phyloP scores from a whole-genome alignment of 2,329 filamentous ascomycete species.

The Arthroderma sp. region DNA sequence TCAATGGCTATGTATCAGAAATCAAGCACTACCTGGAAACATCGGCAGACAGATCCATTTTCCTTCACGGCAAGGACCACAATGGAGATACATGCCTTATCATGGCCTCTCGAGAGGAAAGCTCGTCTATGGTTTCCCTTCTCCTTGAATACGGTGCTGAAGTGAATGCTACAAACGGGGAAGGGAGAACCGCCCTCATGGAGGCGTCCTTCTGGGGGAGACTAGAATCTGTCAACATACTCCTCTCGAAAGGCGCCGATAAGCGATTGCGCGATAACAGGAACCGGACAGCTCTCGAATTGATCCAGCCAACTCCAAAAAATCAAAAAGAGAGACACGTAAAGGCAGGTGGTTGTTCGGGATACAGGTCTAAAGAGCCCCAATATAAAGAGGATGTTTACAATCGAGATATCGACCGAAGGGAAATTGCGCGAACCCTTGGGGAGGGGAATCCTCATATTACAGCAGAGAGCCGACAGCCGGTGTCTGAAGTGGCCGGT shows the following conservation, averaged over 20 bases:
- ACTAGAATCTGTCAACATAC: background rate
- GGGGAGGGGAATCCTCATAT: background rate
- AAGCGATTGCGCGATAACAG: background rate
- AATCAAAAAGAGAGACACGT: background rate
- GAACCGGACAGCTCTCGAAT: background rate
- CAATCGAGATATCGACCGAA: background rate
- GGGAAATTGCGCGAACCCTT: background rate
- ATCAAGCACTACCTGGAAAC: background rate
- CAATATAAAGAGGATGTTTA: background rate
- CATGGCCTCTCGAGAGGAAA: constrained; percentile 3
- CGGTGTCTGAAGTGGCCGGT: background rate
- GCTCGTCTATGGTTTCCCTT: constrained; percentile 5
- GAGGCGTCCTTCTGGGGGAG: constrained; percentile 6
- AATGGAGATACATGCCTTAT: background rate
- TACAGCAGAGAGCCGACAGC: background rate
- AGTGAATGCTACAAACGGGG: constrained; percentile 6
- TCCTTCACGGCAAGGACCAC: background rate
- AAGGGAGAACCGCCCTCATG: constrained; percentile 4
- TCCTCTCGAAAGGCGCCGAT: background rate
- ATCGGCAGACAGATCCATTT: background rate
- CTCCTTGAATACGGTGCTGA: constrained; percentile 7
- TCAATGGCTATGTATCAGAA: background rate
- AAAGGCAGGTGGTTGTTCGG: background rate
- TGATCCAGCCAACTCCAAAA: background rate
- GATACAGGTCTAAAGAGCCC: background rate